These are phyloP conservation scores for Piloderma croceum DNA, from an alignment of 768 basidiomycete genomes.

Conservation along the genomic window DNA sequence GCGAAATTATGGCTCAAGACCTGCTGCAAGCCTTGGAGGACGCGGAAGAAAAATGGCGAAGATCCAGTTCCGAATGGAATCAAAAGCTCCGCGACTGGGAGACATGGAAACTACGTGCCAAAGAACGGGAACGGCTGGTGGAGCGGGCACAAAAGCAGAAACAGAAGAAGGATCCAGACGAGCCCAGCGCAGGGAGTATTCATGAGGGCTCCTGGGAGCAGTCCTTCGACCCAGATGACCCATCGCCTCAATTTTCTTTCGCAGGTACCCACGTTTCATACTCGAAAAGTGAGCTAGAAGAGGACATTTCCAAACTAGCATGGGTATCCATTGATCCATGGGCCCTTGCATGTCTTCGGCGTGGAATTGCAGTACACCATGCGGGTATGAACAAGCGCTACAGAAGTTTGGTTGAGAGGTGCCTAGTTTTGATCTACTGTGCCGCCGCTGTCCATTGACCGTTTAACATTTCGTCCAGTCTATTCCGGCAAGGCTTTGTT, in stretches of 20 bases:
- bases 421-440: slow-evolving; percentile 1
- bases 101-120: slow-evolving; percentile 40
- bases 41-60: slow-evolving; percentile 49
- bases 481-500: slow-evolving; percentile 59
- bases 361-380: slow-evolving; percentile 69
- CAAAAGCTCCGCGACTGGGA: slow-evolving; percentile 47
- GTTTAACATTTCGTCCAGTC: slow-evolving; percentile 24
- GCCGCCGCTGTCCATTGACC: background rate
- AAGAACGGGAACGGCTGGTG: slow-evolving; percentile 42
- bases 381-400: slow-evolving; percentile 63
- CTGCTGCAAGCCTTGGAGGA: slow-evolving; percentile 32
- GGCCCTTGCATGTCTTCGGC: slow-evolving; percentile 41
- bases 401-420: slow-evolving; percentile 54
- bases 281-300: slow-evolving; percentile 41
- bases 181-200: slow-evolving; percentile 11
- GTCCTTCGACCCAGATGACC: slow-evolving; percentile 53
- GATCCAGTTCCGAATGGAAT: slow-evolving; percentile 41
- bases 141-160: slow-evolving; percentile 35
- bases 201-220: slow-evolving; percentile 41
- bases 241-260: slow-evolving; percentile 57
- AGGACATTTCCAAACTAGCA: slow-evolving; percentile 37
- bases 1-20: slow-evolving; percentile 45
- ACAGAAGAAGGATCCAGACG: slow-evolving; percentile 29
- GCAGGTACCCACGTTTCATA: slow-evolving; percentile 39
- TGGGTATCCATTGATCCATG: slow-evolving; percentile 33